Percentiles rank a stretch among this genome's conserved stretches.
These are phyloP conservation scores for Perilla frutescens DNA, from an alignment of 257 asterid species.

Conservation along the genomic window DNA sequence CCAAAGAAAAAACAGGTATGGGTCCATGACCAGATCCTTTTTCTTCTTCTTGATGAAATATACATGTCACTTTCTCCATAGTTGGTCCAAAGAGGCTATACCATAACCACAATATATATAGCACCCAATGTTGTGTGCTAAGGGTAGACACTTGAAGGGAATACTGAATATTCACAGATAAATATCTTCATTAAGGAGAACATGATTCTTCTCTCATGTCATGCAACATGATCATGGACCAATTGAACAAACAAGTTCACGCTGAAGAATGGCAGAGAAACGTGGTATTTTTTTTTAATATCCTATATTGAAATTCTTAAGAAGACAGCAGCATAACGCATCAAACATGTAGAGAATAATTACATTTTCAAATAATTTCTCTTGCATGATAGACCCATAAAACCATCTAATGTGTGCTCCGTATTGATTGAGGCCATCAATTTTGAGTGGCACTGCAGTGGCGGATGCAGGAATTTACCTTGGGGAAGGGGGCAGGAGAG, in stretches of 20 bases:
- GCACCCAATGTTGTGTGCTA: not conserved
- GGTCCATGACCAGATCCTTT: conserved; percentile 3
- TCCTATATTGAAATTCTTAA: not conserved
- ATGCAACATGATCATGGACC: not conserved
- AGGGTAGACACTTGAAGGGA: not conserved
- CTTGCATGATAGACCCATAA: conserved; percentile 1
- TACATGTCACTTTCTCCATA: not conserved
- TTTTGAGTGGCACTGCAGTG: not conserved
- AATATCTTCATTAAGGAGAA: conserved; percentile 6
- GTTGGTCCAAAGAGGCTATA: not conserved
- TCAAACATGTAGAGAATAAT: not conserved
- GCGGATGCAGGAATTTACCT: not conserved
- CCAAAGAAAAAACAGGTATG: conserved; percentile 19
- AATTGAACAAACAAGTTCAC: not conserved
- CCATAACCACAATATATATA: not conserved
- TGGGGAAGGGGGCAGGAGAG: not conserved
- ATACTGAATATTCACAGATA: not conserved
- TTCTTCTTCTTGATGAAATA: conserved; percentile 4
- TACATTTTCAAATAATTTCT: not conserved
- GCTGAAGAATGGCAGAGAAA: not conserved
- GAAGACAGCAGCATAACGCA: conserved; percentile 1
- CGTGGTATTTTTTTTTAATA: too few relatives aligned
- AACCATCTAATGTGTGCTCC: not conserved
- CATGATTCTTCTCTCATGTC: not conserved
- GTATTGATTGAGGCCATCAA: not conserved